These are phyloP conservation scores for Suzukiozyma palmioleophila DNA, from an alignment of 1,139 yeast genomes.

Conservation along the genomic window DNA sequence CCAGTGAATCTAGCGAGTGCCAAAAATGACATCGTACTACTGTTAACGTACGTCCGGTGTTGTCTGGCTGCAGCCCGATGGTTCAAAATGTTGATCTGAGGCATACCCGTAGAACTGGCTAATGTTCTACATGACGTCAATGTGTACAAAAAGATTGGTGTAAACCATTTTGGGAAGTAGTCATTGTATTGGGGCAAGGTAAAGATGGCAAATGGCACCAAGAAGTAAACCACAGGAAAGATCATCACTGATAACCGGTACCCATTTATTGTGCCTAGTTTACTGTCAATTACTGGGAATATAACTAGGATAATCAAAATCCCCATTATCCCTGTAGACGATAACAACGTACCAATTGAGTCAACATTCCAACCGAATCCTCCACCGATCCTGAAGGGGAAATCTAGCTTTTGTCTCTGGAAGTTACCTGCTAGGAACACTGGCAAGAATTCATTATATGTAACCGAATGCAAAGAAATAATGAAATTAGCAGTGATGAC, in stretches of 20 bases:
- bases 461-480: slow-evolving; percentile 36
- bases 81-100: slow-evolving; percentile 39
- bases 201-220: slow-evolving; percentile 49
- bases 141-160: slow-evolving; percentile 20
- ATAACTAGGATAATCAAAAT: slow-evolving; percentile 45
- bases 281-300: slow-evolving; percentile 53
- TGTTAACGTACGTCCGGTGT: slow-evolving; percentile 49
- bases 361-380: slow-evolving; percentile 35
- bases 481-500: slow-evolving; percentile 11
- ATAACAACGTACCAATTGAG: slow-evolving; percentile 51
- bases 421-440: slow-evolving; percentile 50
- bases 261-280: slow-evolving; percentile 41
- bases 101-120: slow-evolving; percentile 35
- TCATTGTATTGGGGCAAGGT: slow-evolving; percentile 31
- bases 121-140: slow-evolving; percentile 29
- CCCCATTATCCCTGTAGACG: slow-evolving; percentile 55
- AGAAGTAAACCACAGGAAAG: slow-evolving; percentile 46
- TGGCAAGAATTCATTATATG: slow-evolving; percentile 56
- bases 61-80: slow-evolving; percentile 48
- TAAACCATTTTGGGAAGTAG: slow-evolving; percentile 17
- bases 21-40: slow-evolving; percentile 44
- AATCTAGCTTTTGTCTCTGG: slow-evolving; percentile 27
- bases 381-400: slow-evolving; percentile 30
- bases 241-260: slow-evolving; percentile 36
- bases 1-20: slow-evolving; percentile 56